phyloP scores from a whole-genome alignment of 176 grass and related monocot genomes.

The Aegilops bicornis region DNA sequence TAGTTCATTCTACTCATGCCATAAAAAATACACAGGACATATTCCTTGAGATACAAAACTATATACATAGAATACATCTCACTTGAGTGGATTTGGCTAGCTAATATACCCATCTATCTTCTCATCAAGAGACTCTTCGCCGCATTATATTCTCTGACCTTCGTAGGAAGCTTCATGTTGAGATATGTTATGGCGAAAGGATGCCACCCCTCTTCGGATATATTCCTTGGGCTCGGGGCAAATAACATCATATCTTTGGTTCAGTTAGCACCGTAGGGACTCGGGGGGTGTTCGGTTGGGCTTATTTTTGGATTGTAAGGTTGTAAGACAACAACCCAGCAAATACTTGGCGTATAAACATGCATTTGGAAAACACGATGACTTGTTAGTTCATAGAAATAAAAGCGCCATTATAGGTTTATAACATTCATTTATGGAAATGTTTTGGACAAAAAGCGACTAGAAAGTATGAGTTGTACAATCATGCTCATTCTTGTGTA shows the following conservation, averaged over 20 bases:
- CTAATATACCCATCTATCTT: neutral
- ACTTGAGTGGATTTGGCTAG: slow-evolving; percentile 6
- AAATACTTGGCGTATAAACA: neutral
- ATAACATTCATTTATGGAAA: neutral
- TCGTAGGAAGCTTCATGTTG: neutral
- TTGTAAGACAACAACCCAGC: neutral
- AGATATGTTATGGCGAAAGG: neutral
- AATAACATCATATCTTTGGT: neutral
- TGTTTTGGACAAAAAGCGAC: neutral
- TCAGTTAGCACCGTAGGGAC: neutral
- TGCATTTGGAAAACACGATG: neutral
- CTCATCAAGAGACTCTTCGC: neutral
- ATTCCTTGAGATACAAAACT: neutral
- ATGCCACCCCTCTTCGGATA: neutral
- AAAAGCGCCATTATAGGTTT: neutral
- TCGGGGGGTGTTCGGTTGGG: neutral
- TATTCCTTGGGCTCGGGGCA: neutral
- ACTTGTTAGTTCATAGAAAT: neutral
- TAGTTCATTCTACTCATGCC: neutral
- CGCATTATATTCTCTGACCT: neutral
- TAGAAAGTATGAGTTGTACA: neutral
- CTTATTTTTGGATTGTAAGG: neutral
- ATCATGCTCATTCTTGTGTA: neutral
- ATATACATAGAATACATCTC: neutral
- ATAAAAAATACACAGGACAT: neutral